Evolutionary conservation across 345 rosid species (phyloP).

Genomic region (Citropsis articulata): DNA sequence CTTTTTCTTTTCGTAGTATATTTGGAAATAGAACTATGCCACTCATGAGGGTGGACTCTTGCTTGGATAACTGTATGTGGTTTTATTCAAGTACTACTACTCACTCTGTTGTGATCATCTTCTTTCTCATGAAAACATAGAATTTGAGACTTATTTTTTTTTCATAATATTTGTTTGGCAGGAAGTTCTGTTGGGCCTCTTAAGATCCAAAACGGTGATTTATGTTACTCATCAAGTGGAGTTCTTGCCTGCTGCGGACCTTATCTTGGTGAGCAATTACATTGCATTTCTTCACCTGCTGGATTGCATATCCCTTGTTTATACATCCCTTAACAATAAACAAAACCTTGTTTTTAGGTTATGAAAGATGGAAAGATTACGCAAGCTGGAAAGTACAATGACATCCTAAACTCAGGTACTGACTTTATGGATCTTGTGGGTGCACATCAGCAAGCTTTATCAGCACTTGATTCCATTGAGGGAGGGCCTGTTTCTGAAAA

Average conservation of each 20-base stretch:
- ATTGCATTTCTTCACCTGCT: not conserved
- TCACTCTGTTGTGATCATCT: not conserved
- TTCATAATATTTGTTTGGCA: constrained; percentile 18
- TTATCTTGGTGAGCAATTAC: constrained; percentile 55
- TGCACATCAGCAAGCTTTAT: constrained; percentile 67
- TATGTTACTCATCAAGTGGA: constrained; percentile 90
- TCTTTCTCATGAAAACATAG: not conserved
- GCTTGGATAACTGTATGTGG: not conserved
- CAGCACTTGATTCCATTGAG: constrained; percentile 42
- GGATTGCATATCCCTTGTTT: not conserved
- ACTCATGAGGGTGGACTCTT: not conserved
- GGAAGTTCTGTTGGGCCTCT: constrained; percentile 60
- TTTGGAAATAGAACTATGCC: not conserved
- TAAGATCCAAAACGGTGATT: constrained; percentile 59
- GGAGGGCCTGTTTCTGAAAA: constrained; percentile 23
- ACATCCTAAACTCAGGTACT: constrained; percentile 19
- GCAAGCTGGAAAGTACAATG: not conserved
- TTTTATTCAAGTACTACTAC: not conserved
- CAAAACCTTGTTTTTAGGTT: constrained; percentile 37
- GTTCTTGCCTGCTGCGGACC: constrained; percentile 71
- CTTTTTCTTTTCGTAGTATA: not conserved
- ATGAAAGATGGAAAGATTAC: constrained; percentile 39
- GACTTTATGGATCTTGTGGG: constrained; percentile 77
- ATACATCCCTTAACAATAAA: not conserved
- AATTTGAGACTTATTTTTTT: not conserved